Base-by-base conservation (phyloP, 108 stramenopile species). In the Cyclostephanos tholiformis region DNA sequence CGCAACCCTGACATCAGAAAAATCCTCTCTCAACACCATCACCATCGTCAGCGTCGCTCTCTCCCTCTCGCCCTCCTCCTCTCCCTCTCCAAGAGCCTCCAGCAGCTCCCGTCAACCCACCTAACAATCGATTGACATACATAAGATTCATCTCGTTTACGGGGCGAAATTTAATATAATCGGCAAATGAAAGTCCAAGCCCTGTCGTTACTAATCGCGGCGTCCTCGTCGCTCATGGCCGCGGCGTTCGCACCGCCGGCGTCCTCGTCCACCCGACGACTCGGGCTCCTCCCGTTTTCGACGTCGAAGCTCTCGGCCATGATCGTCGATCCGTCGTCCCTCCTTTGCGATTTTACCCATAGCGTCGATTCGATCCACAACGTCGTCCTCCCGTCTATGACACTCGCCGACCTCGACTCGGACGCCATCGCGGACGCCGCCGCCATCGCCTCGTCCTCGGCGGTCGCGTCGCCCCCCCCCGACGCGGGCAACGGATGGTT, bases 401-500 rank as follows among this genome's bases (percentile, higher is more conserved):
- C 76, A 30, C 71, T 93, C 19, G 81, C 89, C 44, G 89, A 90
- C 64, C 49, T 67, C 16, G 82, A 75, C 38, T 46, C 51, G 16
- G 80, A 62, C 46, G 63, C 73, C 38, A 26, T 67, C n/a, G 76
- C 71, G 55, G 83, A 76, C n/a, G 49, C 71, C 25, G 65, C 57
- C 10, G 84, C 69, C 48, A 78, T 67, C 12, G 75, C 44, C 19
- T 69, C 41, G 10, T 78, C 71, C 14, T 71, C 80, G 41, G 70
- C 55, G 51, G 62, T 77, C 30, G 75, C 79, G 2, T 80, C 63
- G 8, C 88, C 60, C 13, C 87, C 79, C 13, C 84, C 79, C 2
- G 76, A 59, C 20, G 6, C 69, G 35, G 82, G 78, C 50, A 93
- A 91, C 82, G 95, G 95, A 17, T 95, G 95, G 95, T 95, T 95